A percentile compares a stretch with the other conserved stretches of the same genome.
Conservation (phyloP, 805 yeast genomes). For the Kluyveromyces siamensis region DNA sequence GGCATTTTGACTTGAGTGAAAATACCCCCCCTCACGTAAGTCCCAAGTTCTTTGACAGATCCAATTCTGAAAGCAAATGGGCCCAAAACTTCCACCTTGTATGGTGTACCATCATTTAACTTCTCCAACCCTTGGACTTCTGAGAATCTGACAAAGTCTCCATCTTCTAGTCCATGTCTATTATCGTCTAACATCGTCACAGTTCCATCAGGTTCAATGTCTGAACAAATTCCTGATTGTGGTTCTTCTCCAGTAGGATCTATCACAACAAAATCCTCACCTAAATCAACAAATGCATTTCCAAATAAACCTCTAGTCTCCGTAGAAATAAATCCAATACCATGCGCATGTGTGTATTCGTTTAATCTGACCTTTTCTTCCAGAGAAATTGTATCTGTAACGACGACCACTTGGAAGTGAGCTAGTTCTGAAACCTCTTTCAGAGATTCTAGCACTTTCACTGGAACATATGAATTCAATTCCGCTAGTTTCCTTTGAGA, state of each 20-base stretch:
- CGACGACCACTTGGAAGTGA: conserved; percentile 69
- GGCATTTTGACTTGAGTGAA: conserved; percentile 93
- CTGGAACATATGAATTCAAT: conserved; percentile 85
- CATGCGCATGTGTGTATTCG: conserved; percentile 60
- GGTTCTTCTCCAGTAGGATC: conserved; percentile 95
- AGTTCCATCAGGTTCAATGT: conserved; percentile 77
- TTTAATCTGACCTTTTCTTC: conserved; percentile 72
- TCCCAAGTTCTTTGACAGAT: conserved; percentile 45
- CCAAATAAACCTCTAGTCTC: conserved; percentile 87
- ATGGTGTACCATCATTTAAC: conserved; percentile 65
- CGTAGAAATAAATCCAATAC: conserved; percentile 72
- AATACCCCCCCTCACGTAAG: conserved; percentile 74
- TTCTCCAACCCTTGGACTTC: conserved; percentile 76
- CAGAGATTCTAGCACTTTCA: conserved; percentile 51
- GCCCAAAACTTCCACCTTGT: conserved; percentile 76
- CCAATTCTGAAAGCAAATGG: conserved; percentile 87
- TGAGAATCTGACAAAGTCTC: conserved; percentile 75
- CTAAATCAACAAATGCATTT: conserved; percentile 82
- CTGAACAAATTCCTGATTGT: conserved; percentile 74
- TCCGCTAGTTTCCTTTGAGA: conserved; percentile 66
- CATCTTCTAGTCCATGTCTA: conserved; percentile 91
- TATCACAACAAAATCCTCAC: conserved; percentile 65
- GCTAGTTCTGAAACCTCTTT: conserved; percentile 40
- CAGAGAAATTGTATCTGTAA: conserved; percentile 59
- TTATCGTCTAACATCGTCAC: conserved; percentile 90